These are phyloP conservation scores for Cyanodermella asteris DNA, from an alignment of 2,329 filamentous ascomycete species.

Conservation along the genomic window DNA sequence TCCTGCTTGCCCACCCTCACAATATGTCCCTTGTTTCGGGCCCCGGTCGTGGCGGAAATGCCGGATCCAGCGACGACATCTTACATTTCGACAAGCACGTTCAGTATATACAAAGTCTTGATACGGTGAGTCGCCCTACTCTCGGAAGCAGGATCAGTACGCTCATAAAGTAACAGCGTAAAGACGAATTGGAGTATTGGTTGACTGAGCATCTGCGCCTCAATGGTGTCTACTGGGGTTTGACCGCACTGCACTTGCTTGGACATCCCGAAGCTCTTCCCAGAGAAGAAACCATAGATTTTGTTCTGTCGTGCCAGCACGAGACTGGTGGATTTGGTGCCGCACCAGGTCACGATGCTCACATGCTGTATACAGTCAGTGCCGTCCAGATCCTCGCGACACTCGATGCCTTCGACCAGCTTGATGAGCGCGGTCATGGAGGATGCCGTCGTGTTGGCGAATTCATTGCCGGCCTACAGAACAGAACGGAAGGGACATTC, in stretches of 20 bases:
- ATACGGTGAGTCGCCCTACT: conserved; percentile 39
- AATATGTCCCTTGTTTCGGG: conserved; percentile 40
- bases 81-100: conserved; percentile 50
- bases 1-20: conserved; percentile 2
- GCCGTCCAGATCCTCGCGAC: conserved; percentile 82
- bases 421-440: conserved; percentile 45
- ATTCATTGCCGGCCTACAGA: conserved; percentile 69
- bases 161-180: conserved; percentile 30
- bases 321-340: conserved; percentile 81
- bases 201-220: conserved; percentile 89
- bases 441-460: conserved; percentile 53
- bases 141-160: conserved; percentile 7
- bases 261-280: conserved; percentile 62
- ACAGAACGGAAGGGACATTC: conserved; percentile 64
- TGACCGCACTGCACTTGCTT: conserved; percentile 72
- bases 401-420: conserved; percentile 61
- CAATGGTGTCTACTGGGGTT: conserved; percentile 90
- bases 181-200: conserved; percentile 94
- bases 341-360: conserved; percentile 80
- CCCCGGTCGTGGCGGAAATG: conserved; percentile 30
- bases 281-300: conserved; percentile 61
- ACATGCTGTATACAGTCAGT: conserved; percentile 90
- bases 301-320: conserved; percentile 87
- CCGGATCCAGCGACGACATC: conserved; percentile 19
- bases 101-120: conserved; percentile 77